These are phyloP conservation scores for Cercis canadensis DNA, from an alignment of 306 rosid species.

Conservation along the genomic window DNA sequence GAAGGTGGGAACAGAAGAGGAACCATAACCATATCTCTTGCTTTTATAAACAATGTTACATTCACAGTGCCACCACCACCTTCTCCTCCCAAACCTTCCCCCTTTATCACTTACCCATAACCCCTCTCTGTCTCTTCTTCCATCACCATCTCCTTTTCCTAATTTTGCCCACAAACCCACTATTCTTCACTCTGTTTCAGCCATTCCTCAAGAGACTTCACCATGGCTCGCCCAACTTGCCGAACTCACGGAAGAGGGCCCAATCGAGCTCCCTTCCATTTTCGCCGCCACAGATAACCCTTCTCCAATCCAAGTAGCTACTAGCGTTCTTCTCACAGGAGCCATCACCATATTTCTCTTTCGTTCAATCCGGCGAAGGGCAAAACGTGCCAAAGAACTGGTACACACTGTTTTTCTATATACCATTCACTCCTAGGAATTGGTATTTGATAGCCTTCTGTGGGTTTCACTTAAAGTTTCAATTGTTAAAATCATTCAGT, in stretches of 20 bases:
- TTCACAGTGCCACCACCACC: slow-evolving; percentile 47
- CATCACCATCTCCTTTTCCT: slow-evolving; percentile 30
- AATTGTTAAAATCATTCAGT: neutral
- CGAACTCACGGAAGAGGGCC: slow-evolving; percentile 64
- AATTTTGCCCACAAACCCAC: slow-evolving; percentile 49
- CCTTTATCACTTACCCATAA: slow-evolving; percentile 20
- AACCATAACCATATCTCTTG: neutral
- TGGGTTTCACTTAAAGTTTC: neutral
- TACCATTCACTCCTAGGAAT: neutral
- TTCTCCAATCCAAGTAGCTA: slow-evolving; percentile 75
- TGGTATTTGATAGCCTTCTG: slow-evolving; percentile 22
- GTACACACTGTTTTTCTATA: slow-evolving; percentile 39
- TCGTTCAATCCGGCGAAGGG: slow-evolving; percentile 89
- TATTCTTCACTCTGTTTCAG: slow-evolving; percentile 42
- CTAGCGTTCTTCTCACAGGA: slow-evolving; percentile 91
- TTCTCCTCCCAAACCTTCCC: slow-evolving; percentile 48
- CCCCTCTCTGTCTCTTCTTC: slow-evolving; percentile 30
- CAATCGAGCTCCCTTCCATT: slow-evolving; percentile 73
- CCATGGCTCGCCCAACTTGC: slow-evolving; percentile 57
- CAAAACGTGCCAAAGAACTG: slow-evolving; percentile 78
- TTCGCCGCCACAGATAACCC: slow-evolving; percentile 79
- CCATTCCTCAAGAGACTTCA: slow-evolving; percentile 39
- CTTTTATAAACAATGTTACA: slow-evolving; percentile 65
- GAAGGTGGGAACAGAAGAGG: too few relatives aligned
- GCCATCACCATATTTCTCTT: slow-evolving; percentile 84